Base-by-base conservation (phyloP, 495 filamentous ascomycete genomes). In the Xylaria flabelliformis region DNA sequence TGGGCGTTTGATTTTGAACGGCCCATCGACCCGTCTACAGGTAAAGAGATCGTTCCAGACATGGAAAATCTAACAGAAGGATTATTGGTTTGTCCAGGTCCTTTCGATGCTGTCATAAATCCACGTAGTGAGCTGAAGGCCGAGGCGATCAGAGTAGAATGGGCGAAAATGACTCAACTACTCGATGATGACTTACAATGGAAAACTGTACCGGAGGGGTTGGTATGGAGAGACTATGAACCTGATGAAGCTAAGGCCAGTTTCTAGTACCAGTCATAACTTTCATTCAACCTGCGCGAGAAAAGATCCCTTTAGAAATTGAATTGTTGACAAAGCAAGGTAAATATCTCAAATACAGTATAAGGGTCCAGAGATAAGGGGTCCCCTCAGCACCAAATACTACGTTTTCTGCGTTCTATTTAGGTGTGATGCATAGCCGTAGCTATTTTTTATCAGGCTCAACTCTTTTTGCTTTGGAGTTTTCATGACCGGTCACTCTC, bases 1-100 rank as follows among this genome's bases (percentile, higher is more conserved):
- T 86, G 87, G 71, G 84, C 81, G 0, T 90, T 89, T 70, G 71
- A 86, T 51, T 78, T 89, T 15, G 21, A 29, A 4, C 70, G 61
- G 51, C 67, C 74, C 7, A 71, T 73, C 6, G 72, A 74, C 50
- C 78, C 76, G 26, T 68, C 71, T 24, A 69, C 69, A 4, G 77
- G 77, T 12, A 69, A 74, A 9, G 65, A 72, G 65, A 77, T 83
- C 19, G 44, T 77, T 5, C 81, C 81, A 3, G 77, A 82, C 50
- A 73, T 72, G 36, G 71, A 80, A 46, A 77, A 79, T 71, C 36
- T 82, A 62, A 75, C 75, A 36, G 66, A 79, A 68, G 77, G 80
- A 34, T 68, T 83, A 58, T 36, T 82, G 17, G 24, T 74, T 51
- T 69, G 65, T 6, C 53, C 71, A 10, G 50, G 56, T 36, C 66